These are phyloP conservation scores for Aschersonia sp. DNA, from an alignment of 2,329 filamentous ascomycete species.

Conservation along the genomic window DNA sequence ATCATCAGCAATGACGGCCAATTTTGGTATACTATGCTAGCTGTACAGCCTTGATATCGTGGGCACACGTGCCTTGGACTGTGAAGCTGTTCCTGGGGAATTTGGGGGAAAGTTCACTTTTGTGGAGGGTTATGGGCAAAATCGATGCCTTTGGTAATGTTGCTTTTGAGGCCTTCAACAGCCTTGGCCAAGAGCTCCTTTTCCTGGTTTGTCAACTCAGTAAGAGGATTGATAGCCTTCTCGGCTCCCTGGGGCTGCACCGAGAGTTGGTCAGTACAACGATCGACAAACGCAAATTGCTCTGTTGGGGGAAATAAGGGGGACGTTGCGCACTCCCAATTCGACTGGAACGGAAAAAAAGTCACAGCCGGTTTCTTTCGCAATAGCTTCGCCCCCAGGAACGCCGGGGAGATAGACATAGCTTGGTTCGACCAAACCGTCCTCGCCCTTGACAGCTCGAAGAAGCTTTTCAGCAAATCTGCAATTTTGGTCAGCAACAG, in stretches of 20 bases:
- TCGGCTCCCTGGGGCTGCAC: slow-evolving; percentile 65
- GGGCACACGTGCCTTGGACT: slow-evolving; percentile 13
- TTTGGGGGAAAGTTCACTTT: slow-evolving; percentile 49
- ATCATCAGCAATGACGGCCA: slow-evolving; percentile 21
- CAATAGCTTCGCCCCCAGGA: slow-evolving; percentile 71
- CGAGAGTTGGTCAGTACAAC: slow-evolving; percentile 14
- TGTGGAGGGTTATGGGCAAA: slow-evolving; percentile 80
- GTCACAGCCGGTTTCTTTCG: slow-evolving; percentile 70
- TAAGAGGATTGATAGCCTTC: slow-evolving; percentile 71
- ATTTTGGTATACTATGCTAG: slow-evolving; percentile 20
- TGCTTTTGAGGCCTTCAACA: slow-evolving; percentile 70
- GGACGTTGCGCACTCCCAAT: slow-evolving; percentile 61
- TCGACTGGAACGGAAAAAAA: slow-evolving; percentile 96
- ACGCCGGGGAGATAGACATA: slow-evolving; percentile 92
- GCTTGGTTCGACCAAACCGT: slow-evolving; percentile 85
- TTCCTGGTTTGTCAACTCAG: slow-evolving; percentile 69
- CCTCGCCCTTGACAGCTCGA: slow-evolving; percentile 76
- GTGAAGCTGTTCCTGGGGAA: slow-evolving; percentile 13
- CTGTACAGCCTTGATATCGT: slow-evolving; percentile 17
- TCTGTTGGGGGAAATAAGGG: not conserved
- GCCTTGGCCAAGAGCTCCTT: slow-evolving; percentile 69
- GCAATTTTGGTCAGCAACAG: not conserved
- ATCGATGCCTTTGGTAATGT: slow-evolving; percentile 86
- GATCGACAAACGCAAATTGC: not conserved
- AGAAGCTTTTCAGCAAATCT: slow-evolving; percentile 93